phyloP scores from a whole-genome alignment of 2,329 filamentous ascomycete genomes.

The Paradendryphiella salina region DNA sequence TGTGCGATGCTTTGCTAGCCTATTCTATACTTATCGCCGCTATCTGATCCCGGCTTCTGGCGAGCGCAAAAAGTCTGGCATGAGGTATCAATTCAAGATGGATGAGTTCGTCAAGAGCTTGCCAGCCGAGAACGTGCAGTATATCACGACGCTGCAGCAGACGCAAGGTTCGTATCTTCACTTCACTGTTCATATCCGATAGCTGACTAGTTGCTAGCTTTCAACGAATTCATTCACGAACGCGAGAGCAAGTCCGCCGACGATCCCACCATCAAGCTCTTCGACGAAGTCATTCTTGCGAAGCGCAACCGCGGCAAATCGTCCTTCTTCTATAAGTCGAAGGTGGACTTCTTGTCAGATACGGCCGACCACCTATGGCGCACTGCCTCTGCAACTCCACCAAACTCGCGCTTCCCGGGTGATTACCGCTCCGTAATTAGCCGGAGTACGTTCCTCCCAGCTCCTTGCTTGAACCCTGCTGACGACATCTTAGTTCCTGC shows the following conservation, averaged over 20 bases:
- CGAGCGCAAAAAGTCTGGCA: constrained; percentile 64
- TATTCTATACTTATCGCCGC: constrained; percentile 70
- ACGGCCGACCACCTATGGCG: constrained; percentile 80
- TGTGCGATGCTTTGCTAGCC: constrained; percentile 68
- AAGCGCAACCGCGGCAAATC: constrained; percentile 72
- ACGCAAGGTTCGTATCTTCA: constrained; percentile 57
- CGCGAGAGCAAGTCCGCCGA: constrained; percentile 67
- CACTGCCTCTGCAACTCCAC: constrained; percentile 61
- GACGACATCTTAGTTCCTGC: constrained; percentile 69
- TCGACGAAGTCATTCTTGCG: constrained; percentile 81
- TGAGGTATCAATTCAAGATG: constrained; percentile 68
- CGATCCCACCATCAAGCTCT: constrained; percentile 71
- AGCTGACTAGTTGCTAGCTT: constrained; percentile 51
- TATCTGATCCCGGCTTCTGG: constrained; percentile 62
- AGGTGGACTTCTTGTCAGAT: constrained; percentile 67
- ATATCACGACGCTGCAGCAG: constrained; percentile 64
- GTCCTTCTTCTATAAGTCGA: constrained; percentile 64
- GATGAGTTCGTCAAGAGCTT: constrained; percentile 67
- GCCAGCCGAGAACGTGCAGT: constrained; percentile 66
- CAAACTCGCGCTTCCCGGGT: constrained; percentile 57
- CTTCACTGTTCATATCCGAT: background rate
- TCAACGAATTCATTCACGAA: constrained; percentile 85
- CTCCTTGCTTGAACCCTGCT: constrained; percentile 15
- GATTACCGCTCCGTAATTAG: constrained; percentile 58
- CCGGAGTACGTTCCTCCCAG: constrained; percentile 47